phyloP scores from a whole-genome alignment of 352 stramenopile species.

The Globisporangium emineosum region DNA sequence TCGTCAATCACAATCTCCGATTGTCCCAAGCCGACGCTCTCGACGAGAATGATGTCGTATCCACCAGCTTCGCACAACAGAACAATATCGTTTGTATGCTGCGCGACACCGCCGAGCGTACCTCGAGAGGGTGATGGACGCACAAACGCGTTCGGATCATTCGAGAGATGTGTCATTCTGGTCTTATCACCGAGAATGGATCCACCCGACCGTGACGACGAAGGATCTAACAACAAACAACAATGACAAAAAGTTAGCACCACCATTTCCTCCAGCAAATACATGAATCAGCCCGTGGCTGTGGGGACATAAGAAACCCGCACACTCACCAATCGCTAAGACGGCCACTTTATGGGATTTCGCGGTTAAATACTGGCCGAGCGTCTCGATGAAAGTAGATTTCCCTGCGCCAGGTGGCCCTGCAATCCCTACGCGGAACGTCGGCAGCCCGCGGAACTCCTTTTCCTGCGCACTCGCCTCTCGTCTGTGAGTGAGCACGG shows the following conservation, averaged over 20 bases:
- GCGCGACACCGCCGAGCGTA: conserved; percentile 68
- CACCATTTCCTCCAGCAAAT: neutral
- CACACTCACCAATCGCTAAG: conserved; percentile 80
- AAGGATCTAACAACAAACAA: conserved; percentile 79
- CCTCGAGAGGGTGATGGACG: conserved; percentile 89
- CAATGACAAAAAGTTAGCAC: neutral
- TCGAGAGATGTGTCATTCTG: conserved; percentile 94
- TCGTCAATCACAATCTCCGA: conserved; percentile 97
- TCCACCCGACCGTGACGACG: conserved; percentile 92
- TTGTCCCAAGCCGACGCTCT: conserved; percentile 97
- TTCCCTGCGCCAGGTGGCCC: conserved; percentile 96
- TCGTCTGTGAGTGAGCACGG: conserved; percentile 63
- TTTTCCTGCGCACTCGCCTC: conserved; percentile 30
- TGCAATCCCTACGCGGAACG: conserved; percentile 89
- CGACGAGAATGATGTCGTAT: conserved; percentile 96
- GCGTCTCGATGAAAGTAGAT: conserved; percentile 96
- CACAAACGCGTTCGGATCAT: conserved; percentile 91
- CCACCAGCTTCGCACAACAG: conserved; percentile 92
- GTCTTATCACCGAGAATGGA: conserved; percentile 99
- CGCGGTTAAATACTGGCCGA: conserved; percentile 87
- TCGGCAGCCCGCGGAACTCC: conserved; percentile 26
- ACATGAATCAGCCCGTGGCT: neutral
- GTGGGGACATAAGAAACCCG: neutral
- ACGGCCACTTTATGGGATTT: conserved; percentile 90
- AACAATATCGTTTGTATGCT: conserved; percentile 91